Evolutionary conservation across 495 filamentous ascomycete species (phyloP).

Genomic region (Physcia stellaris): DNA sequence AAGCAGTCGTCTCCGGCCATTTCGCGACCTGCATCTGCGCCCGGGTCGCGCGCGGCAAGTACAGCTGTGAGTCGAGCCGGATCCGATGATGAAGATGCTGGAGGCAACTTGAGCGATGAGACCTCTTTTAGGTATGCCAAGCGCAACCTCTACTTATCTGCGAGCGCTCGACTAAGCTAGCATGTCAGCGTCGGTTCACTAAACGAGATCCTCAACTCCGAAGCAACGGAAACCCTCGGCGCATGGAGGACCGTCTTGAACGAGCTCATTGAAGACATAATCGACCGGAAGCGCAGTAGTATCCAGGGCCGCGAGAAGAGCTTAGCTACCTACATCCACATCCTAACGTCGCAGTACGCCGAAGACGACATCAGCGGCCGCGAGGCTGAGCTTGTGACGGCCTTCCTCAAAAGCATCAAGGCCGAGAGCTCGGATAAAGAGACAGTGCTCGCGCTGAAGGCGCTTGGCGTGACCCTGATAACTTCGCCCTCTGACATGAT

Average conservation of each 20-base stretch:
- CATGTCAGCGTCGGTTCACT: conserved; percentile 30
- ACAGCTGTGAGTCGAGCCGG: conserved; percentile 33
- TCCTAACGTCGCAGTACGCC: conserved; percentile 61
- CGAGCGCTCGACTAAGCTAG: too few species aligned
- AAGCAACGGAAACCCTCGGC: conserved; percentile 33
- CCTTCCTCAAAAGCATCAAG: conserved; percentile 62
- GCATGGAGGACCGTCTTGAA: conserved; percentile 54
- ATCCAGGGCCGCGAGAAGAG: conserved; percentile 66
- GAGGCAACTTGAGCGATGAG: conserved; percentile 47
- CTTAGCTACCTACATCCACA: conserved; percentile 52
- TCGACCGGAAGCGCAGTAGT: conserved; percentile 76
- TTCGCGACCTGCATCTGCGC: conserved; percentile 48
- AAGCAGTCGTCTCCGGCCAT: conserved; percentile 50
- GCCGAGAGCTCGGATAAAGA: conserved; percentile 60
- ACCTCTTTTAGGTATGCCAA: conserved; percentile 52
- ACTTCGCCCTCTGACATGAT: conserved; percentile 56
- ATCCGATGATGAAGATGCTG: conserved; percentile 67
- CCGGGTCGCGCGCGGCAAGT: conserved; percentile 27
- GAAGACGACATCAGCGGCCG: conserved; percentile 49
- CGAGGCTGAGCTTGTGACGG: conserved; percentile 50
- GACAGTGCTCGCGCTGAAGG: conserved; percentile 54
- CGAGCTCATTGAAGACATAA: conserved; percentile 64
- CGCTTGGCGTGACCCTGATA: conserved; percentile 63
- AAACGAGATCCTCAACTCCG: conserved; percentile 46
- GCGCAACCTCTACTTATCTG: conserved; percentile 21